phyloP scores from a whole-genome alignment of 1,139 yeast species.

The Pichia sp. region DNA sequence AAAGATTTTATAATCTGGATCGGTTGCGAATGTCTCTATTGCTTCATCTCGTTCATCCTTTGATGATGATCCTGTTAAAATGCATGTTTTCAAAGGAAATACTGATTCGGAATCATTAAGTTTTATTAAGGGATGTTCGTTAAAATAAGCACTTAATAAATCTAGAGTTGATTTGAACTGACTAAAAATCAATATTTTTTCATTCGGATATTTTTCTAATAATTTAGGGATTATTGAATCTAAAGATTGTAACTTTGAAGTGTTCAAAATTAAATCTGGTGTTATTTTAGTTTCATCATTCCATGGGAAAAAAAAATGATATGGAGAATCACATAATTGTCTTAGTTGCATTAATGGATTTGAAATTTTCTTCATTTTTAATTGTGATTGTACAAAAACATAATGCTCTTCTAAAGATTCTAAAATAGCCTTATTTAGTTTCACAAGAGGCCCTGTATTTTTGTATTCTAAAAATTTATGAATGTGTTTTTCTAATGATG shows the following conservation, averaged over 20 bases:
- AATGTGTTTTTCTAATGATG: conserved; percentile 4
- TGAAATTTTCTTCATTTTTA: conserved; percentile 42
- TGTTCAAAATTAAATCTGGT: conserved; percentile 35
- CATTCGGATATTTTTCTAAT: conserved; percentile 33
- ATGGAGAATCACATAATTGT: conserved; percentile 79
- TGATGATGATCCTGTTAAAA: conserved; percentile 72
- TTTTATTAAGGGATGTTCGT: conserved; percentile 21
- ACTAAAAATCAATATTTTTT: conserved; percentile 72
- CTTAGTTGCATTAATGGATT: conserved; percentile 79
- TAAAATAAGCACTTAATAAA: conserved; percentile 64
- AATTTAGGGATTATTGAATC: conserved; percentile 55
- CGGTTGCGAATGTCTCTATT: conserved; percentile 47
- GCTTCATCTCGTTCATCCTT: conserved; percentile 62
- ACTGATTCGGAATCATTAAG: background rate
- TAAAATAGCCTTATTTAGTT: background rate
- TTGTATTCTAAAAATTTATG: conserved; percentile 1
- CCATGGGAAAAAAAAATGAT: conserved; percentile 78
- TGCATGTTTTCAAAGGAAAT: conserved; percentile 14
- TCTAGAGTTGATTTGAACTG: conserved; percentile 81
- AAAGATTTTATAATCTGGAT: conserved; percentile 38
- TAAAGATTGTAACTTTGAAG: conserved; percentile 67
- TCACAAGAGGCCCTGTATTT: too few species aligned
- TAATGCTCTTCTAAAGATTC: conserved; percentile 21
- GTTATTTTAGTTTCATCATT: conserved; percentile 33
- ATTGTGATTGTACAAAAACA: conserved; percentile 22